A percentile compares a stretch with the other conserved stretches of the same genome.
Evolutionary conservation across 2,329 filamentous ascomycete species (phyloP).

Genomic region (Calonectria pseudoreteaudii): DNA sequence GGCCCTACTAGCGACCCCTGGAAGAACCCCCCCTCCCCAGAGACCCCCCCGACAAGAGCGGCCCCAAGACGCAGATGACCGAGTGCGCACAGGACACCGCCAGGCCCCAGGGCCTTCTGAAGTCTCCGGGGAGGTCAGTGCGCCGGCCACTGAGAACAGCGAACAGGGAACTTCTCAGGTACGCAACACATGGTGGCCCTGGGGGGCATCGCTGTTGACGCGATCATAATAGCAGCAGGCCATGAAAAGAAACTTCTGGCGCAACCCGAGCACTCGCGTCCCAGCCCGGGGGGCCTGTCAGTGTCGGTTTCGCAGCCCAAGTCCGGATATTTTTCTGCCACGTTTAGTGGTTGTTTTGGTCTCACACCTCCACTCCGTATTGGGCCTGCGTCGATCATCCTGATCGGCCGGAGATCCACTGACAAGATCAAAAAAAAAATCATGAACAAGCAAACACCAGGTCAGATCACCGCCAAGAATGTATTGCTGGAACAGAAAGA

Average conservation of each 20-base stretch:
- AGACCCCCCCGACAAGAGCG: constrained; percentile 27
- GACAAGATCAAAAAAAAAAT: constrained; percentile 4
- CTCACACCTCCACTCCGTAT: constrained; percentile 26
- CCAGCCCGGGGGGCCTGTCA: constrained; percentile 19
- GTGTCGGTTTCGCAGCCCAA: constrained; percentile 12
- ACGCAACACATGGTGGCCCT: constrained; percentile 6
- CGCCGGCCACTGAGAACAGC: constrained; percentile 1
- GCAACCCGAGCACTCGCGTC: constrained; percentile 3
- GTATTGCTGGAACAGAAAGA: background rate
- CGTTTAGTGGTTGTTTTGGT: constrained; percentile 34
- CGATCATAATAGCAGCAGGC: constrained; percentile 8
- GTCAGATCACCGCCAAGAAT: background rate
- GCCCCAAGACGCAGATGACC: constrained; percentile 46
- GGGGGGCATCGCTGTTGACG: constrained; percentile 12
- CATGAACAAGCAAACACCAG: background rate
- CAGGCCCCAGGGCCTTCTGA: constrained; percentile 29
- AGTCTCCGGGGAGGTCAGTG: constrained; percentile 16
- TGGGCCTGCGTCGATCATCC: constrained; percentile 36
- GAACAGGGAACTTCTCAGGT: constrained; percentile 14
- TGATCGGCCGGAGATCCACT: constrained; percentile 42
- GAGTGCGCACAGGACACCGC: constrained; percentile 43
- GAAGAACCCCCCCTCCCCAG: background rate
- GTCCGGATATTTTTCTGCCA: constrained; percentile 3
- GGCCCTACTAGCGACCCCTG: constrained; percentile 34
- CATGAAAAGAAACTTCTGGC: constrained; percentile 13